Base-by-base conservation (phyloP, 2,329 filamentous ascomycete species). In the Tetracladium maxilliforme region DNA sequence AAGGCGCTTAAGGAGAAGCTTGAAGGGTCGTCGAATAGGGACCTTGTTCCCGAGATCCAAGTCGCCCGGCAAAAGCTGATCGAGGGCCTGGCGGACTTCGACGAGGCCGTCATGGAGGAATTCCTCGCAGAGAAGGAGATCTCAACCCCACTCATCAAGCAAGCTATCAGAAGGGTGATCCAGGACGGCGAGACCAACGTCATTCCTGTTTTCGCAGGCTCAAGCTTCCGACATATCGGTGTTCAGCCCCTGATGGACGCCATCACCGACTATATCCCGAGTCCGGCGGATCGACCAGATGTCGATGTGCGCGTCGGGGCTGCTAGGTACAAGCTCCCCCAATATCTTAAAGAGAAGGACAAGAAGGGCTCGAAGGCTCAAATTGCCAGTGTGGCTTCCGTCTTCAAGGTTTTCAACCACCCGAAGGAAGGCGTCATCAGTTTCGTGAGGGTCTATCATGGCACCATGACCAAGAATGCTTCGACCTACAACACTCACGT, bases 321-420 rank as follows among this genome's bases (percentile, higher is more conserved):
- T 19, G 54, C 54, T 20, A 63, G 54, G 29, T 63, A 67, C n/a
- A 58, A 63, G 0, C 53, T 77, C 3, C 51, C 59, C 4, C 48
- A 51, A 7, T 41, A 67, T 10, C 43, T 67, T 7, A 45, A 45
- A 6, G 61, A 61, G 3, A 52, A 59, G 25, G n/a, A n/a, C n/a
- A n/a, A n/a, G n/a, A n/a, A n/a, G n/a, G n/a, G n/a, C n/a, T n/a
- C n/a, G n/a, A n/a, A n/a, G n/a, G n/a, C n/a, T n/a, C n/a, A n/a
- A n/a, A n/a, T n/a, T n/a, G n/a, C n/a, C n/a, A n/a, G n/a, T n/a
- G n/a, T n/a, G 37, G 73, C 72, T 3, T 49, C 81, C 14, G 75
- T 75, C 6, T 98, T 95, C 65, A 98, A 98, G 50, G 90, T 95
- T 6, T 83, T 90, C 34, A 78, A 87, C 36, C 87, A 95, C 41